Evolutionary conservation across 139 green algal species (phyloP).

Genomic region (Chlamydomonas asymmetrica): DNA sequence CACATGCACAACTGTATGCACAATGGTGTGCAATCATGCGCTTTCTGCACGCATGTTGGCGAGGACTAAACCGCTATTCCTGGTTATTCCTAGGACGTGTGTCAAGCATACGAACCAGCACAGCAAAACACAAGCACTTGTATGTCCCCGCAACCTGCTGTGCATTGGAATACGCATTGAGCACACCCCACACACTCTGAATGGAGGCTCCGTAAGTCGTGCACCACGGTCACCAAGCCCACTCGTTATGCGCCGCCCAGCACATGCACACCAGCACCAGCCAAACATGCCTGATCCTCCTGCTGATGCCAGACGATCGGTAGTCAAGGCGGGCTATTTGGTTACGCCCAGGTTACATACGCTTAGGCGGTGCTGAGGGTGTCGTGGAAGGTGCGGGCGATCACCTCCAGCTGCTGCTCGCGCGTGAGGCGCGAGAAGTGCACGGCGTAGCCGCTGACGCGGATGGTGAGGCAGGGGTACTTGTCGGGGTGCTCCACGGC

Average conservation of each 20-base stretch:
- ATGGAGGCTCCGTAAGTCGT: neutral
- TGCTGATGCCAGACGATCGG: neutral
- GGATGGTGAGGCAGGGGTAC: slow-evolving; percentile 78
- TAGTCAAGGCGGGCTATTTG: neutral
- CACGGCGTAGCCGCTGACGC: slow-evolving; percentile 76
- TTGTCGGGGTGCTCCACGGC: slow-evolving; percentile 77
- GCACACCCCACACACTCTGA: neutral
- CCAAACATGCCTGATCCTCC: neutral
- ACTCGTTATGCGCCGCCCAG: neutral
- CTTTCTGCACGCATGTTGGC: too few species aligned
- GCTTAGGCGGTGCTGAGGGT: slow-evolving; percentile 30
- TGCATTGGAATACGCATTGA: neutral
- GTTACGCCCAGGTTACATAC: neutral
- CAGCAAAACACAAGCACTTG: neutral
- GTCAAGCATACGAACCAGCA: neutral
- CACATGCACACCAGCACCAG: neutral
- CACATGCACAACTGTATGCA: too few species aligned
- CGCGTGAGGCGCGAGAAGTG: slow-evolving; percentile 72
- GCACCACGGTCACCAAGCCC: neutral
- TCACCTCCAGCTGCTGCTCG: slow-evolving; percentile 75
- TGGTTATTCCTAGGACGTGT: too few species aligned
- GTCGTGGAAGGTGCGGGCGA: slow-evolving; percentile 64
- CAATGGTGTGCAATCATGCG: too few species aligned
- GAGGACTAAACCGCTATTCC: too few species aligned
- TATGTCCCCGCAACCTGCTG: neutral